Conservation (phyloP, 345 rosid species). For the Gossypium arboreum region DNA sequence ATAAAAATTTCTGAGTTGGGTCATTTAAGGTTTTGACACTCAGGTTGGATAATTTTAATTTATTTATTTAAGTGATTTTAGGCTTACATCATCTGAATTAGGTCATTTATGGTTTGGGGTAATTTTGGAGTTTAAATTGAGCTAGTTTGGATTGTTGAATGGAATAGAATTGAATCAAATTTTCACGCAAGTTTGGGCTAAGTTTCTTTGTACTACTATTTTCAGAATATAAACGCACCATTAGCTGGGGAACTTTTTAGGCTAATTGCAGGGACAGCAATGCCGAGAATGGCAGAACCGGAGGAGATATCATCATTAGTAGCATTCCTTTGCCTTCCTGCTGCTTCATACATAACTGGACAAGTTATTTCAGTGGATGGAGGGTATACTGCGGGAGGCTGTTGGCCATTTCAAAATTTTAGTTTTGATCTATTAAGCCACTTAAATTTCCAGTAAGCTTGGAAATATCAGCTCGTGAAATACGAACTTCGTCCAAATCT, state of each 20-base stretch:
- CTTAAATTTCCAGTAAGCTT: background rate
- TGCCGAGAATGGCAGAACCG: slow-evolving; percentile 33
- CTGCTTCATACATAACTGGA: slow-evolving; percentile 46
- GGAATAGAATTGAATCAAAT: too few species aligned
- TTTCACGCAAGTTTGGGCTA: too few species aligned
- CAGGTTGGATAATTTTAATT: too few species aligned
- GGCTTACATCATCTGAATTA: too few species aligned
- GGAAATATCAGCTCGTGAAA: background rate
- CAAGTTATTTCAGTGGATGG: slow-evolving; percentile 46
- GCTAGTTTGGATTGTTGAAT: too few species aligned
- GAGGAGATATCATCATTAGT: slow-evolving; percentile 40
- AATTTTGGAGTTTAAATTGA: too few species aligned
- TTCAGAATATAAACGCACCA: background rate
- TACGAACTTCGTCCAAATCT: background rate
- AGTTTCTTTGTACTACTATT: background rate
- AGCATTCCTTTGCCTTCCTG: slow-evolving; percentile 51
- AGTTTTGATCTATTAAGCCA: background rate
- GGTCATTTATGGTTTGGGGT: too few species aligned
- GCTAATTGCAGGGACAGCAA: slow-evolving; percentile 32
- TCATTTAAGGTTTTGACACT: too few species aligned
- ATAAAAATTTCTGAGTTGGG: too few species aligned
- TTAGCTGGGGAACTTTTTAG: background rate
- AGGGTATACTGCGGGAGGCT: slow-evolving; percentile 37
- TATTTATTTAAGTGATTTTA: too few species aligned
- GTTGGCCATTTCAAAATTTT: slow-evolving; percentile 20